Evolutionary conservation across 345 rosid genomes (phyloP), one percentile per base, ranked within the genome.

Genomic region (Hibiscus syriacus): DNA sequence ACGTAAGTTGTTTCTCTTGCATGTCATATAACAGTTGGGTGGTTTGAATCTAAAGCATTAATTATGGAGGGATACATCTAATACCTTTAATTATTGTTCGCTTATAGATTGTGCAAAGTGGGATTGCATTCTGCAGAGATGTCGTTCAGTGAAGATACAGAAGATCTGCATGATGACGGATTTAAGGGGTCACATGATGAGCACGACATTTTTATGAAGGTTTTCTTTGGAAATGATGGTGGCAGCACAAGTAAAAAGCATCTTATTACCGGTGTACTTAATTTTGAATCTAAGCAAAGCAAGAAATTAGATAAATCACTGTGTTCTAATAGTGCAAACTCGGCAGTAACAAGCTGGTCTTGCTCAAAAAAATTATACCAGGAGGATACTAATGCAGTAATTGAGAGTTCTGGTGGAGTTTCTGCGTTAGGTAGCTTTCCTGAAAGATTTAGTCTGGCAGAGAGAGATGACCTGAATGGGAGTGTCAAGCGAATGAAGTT

Each of bases 131-230:
- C 75, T 58, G 60, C 73, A 20, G 81, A 72, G 52, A 82, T 89
- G 88, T 23, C 69, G 23, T 57, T 43, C 34, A 27, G 59, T 63
- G 60, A 75, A 68, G 69, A 65, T 66, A 25, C 77, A 25, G 77
- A 77, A 63, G 80, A 77, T 66, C 70, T 74, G 16, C 54, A 13
- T 55, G 78, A 72, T 76, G 94, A 80, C 72, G 74, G 76, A 73
- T 85, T 87, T 67, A 92, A 85, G 70, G 96, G 89, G 22, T 82
- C 90, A 20, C 73, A 25, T 46, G 73, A 80, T 38, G 94, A 92
- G 60, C 85, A 76, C 59, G 57, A 19, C 46, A 85, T 86, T 59
- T 89, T 86, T 75, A 70, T 77, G 13, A 72, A 92, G 67, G 78
- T 84, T 67, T 85, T 86, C 81, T 84, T 82, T 38, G 83, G 82